phyloP scores from a whole-genome alignment of 2,329 filamentous ascomycete species.

The Myrmaecium sp. region DNA sequence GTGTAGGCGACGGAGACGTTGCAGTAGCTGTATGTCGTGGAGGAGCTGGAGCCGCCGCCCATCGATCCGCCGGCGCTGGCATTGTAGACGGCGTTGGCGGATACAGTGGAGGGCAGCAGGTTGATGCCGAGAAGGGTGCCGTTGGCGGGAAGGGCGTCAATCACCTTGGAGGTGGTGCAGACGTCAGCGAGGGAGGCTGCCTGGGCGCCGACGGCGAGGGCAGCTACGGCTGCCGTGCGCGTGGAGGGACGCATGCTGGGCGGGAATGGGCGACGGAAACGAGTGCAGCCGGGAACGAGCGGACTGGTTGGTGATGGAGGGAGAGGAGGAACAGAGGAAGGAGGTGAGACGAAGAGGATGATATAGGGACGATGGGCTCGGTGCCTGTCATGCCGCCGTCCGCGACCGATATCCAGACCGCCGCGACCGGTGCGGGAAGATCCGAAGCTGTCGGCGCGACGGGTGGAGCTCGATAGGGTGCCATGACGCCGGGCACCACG shows the following conservation, averaged over 20 bases:
- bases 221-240: constrained; percentile 2
- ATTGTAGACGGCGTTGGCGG: constrained; percentile 23
- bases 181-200: constrained; percentile 21
- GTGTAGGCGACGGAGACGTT: constrained; percentile 31
- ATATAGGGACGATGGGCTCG: no score
- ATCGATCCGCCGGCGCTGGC: constrained; percentile 10
- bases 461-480: no score
- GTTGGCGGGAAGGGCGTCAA: constrained; percentile 24
- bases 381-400: no score
- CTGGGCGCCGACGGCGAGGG: constrained; percentile 2
- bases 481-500: no score
- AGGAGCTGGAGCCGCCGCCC: constrained; percentile 8
- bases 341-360: no score
- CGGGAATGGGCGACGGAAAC: no score
- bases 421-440: no score
- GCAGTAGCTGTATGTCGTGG: constrained; percentile 19
- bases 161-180: constrained; percentile 27
- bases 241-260: constrained; percentile 5
- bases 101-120: constrained; percentile 24
- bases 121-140: constrained; percentile 25
- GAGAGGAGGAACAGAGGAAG: no score
- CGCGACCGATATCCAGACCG: no score
- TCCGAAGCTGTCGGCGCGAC: no score
- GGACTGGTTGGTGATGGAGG: no score
- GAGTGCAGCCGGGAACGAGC: no score